Conservation (phyloP, 768 basidiomycete species). For the Kwoniella heveanensis region DNA sequence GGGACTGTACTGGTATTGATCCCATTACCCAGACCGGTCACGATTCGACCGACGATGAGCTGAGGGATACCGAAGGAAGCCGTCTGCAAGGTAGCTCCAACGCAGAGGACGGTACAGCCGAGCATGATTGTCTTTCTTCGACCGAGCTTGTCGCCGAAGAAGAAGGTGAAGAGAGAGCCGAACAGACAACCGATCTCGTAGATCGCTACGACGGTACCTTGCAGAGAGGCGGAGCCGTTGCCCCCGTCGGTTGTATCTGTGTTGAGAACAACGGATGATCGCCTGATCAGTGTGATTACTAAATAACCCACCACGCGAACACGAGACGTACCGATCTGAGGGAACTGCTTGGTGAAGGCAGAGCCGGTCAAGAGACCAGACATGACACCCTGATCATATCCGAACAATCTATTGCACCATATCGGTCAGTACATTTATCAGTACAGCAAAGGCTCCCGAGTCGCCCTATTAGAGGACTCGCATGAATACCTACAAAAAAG, state of each 20-base stretch:
- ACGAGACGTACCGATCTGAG: conserved; percentile 22
- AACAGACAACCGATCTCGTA: conserved; percentile 46
- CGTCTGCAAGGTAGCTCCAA: conserved; percentile 36
- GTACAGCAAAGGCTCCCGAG: too few species aligned
- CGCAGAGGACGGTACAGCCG: conserved; percentile 31
- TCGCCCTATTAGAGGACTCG: background rate
- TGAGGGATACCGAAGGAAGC: conserved; percentile 33
- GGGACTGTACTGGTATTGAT: conserved; percentile 34
- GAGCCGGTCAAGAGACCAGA: conserved; percentile 26
- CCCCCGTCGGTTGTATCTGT: conserved; percentile 22
- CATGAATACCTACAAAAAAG: conserved; percentile 13
- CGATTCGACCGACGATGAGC: conserved; percentile 44
- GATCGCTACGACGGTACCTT: conserved; percentile 43
- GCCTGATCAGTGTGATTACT: too few species aligned
- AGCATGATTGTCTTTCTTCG: conserved; percentile 37
- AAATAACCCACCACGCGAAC: too few species aligned
- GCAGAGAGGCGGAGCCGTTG: conserved; percentile 28
- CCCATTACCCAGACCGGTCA: conserved; percentile 45
- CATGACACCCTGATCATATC: conserved; percentile 37
- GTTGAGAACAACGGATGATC: too few species aligned
- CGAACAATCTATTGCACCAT: conserved; percentile 21
- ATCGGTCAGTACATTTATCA: background rate
- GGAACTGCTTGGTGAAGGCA: conserved; percentile 29
- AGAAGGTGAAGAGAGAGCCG: conserved; percentile 39
- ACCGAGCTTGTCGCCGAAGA: conserved; percentile 40